These are phyloP conservation scores for Myxozyma udenii DNA, from an alignment of 805 yeast genomes.

Conservation along the genomic window DNA sequence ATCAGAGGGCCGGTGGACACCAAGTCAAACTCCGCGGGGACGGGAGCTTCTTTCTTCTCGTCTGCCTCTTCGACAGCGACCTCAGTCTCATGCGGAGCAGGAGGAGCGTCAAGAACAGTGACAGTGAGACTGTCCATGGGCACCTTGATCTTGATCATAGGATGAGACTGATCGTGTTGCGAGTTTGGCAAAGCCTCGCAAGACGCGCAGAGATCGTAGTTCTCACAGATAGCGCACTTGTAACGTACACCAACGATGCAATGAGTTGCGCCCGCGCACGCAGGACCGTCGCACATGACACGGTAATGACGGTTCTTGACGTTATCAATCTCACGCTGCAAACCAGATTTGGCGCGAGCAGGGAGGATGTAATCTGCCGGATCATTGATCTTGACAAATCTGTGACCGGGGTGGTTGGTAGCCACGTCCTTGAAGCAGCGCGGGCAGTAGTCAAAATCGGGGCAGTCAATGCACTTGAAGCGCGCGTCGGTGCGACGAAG, in stretches of 20 bases:
- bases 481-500: slow-evolving; percentile 47
- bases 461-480: slow-evolving; percentile 49
- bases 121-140: slow-evolving; percentile 13
- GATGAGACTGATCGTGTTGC: slow-evolving; percentile 28
- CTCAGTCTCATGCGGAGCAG: background rate
- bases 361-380: slow-evolving; percentile 9
- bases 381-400: slow-evolving; percentile 22
- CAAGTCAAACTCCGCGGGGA: slow-evolving; percentile 3
- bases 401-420: slow-evolving; percentile 29
- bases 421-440: slow-evolving; percentile 33
- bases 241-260: slow-evolving; percentile 45
- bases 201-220: slow-evolving; percentile 49
- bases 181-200: slow-evolving; percentile 35
- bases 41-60: background rate
- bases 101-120: background rate
- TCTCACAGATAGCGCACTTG: slow-evolving; percentile 48
- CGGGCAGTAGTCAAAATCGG: slow-evolving; percentile 50
- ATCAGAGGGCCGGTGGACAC: background rate
- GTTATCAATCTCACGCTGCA: no score
- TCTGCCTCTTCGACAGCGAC: slow-evolving; percentile 1
- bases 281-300: slow-evolving; percentile 36
- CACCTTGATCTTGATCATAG: slow-evolving; percentile 38
- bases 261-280: slow-evolving; percentile 22
- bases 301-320: slow-evolving; percentile 16
- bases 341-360: background rate